Conservation (phyloP, 2,329 filamentous ascomycete species). For the Thermoascus crustaceus region DNA sequence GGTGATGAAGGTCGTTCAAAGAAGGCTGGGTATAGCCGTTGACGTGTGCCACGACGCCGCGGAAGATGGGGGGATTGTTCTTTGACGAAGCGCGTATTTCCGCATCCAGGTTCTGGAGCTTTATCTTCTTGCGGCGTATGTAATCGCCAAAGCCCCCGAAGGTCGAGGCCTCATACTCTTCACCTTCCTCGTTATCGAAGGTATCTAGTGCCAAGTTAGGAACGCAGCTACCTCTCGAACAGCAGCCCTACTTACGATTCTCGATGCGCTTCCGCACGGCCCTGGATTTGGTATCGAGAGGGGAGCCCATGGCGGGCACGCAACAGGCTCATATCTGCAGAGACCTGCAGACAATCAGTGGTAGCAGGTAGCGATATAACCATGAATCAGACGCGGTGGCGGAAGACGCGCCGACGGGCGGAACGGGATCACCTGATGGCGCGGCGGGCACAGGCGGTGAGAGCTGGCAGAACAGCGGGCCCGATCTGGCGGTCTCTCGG, state of each 20-base stretch:
- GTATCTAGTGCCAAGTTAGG: constrained; percentile 40
- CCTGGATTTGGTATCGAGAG: constrained; percentile 52
- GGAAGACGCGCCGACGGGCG: background rate
- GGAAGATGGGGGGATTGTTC: constrained; percentile 78
- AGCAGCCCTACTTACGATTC: constrained; percentile 35
- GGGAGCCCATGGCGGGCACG: constrained; percentile 49
- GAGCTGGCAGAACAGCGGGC: background rate
- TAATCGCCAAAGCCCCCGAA: constrained; percentile 91
- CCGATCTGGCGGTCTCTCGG: background rate
- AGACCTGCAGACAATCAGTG: no score
- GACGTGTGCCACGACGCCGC: constrained; percentile 80
- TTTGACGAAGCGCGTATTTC: constrained; percentile 62
- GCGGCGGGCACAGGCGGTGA: background rate
- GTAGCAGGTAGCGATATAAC: no score
- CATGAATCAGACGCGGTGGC: no score
- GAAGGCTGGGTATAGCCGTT: constrained; percentile 96
- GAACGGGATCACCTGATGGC: background rate
- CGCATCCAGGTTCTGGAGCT: constrained; percentile 87
- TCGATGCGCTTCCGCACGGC: constrained; percentile 57
- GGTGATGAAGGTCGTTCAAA: constrained; percentile 74
- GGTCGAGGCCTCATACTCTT: constrained; percentile 79
- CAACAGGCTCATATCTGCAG: background rate
- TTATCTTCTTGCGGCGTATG: constrained; percentile 91
- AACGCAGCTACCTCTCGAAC: background rate
- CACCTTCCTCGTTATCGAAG: constrained; percentile 74